Evolutionary conservation across 768 basidiomycete genomes (phyloP).

Genomic region (Austroboletus eburneus): DNA sequence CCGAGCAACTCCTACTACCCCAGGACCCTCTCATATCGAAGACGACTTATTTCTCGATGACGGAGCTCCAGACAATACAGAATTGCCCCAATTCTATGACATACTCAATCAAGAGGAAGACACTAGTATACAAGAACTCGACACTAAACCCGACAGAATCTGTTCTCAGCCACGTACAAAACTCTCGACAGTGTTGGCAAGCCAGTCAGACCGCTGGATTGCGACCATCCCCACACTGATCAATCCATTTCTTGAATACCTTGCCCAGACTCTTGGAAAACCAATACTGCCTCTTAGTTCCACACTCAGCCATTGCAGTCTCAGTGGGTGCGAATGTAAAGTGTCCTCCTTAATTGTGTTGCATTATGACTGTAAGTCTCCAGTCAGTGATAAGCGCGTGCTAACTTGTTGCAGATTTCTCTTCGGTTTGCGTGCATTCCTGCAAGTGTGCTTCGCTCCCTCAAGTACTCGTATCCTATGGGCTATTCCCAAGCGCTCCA

Average conservation of each 20-base stretch:
- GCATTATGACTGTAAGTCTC: not conserved
- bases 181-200: too few species aligned
- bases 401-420: not conserved
- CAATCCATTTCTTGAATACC: not conserved
- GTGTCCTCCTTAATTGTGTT: not conserved
- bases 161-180: too few species aligned
- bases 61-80: too few species aligned
- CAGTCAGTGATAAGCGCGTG: not conserved
- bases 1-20: too few species aligned
- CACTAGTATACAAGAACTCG: too few species aligned
- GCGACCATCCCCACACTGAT: not conserved
- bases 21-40: too few species aligned
- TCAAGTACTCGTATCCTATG: not conserved
- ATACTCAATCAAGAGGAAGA: too few species aligned
- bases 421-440: too few species aligned
- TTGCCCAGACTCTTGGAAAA: not conserved
- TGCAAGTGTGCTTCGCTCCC: not conserved
- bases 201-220: not conserved
- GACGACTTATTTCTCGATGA: too few species aligned
- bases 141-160: too few species aligned
- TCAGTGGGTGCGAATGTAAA: not conserved
- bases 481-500: not conserved
- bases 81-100: too few species aligned
- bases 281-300: not conserved
- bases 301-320: not conserved